Evolutionary conservation across 2,329 filamentous ascomycete species (phyloP).

Genomic region (Catunica adiposa): DNA sequence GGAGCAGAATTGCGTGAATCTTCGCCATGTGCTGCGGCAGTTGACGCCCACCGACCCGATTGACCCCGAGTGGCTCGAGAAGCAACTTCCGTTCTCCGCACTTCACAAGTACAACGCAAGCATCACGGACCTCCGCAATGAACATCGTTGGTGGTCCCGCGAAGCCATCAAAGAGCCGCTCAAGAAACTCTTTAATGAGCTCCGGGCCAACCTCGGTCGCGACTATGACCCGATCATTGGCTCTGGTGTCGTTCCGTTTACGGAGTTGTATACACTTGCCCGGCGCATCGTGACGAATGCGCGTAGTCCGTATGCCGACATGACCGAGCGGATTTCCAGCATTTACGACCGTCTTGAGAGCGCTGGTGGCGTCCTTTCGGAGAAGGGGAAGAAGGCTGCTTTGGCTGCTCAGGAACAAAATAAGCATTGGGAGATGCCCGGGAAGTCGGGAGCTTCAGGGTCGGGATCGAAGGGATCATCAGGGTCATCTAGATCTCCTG

Average conservation of each 20-base stretch:
- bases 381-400: constrained; percentile 11
- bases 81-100: constrained; percentile 16
- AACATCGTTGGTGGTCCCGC: constrained; percentile 13
- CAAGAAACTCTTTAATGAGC: constrained; percentile 11
- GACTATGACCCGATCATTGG: constrained; percentile 16
- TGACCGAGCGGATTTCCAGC: constrained; percentile 4
- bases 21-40: constrained; percentile 7
- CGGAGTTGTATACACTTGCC: constrained; percentile 12
- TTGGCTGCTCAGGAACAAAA: background rate
- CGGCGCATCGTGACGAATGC: constrained; percentile 9
- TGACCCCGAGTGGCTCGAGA: constrained; percentile 19
- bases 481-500: background rate
- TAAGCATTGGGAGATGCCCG: background rate
- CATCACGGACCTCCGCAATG: background rate
- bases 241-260: constrained; percentile 19
- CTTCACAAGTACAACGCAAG: constrained; percentile 5
- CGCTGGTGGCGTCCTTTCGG: constrained; percentile 6
- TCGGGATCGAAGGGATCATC: too few species aligned
- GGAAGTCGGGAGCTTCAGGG: background rate
- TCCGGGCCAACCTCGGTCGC: constrained; percentile 11
- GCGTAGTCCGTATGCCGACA: constrained; percentile 9
- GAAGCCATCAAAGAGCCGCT: constrained; percentile 13
- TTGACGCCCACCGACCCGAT: constrained; percentile 12
- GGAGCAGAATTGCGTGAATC: constrained; percentile 12
- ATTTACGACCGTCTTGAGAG: constrained; percentile 8